Evolutionary conservation across 805 yeast species (phyloP), one percentile per base, ranked within the genome.

Genomic region (Trichomonascus vanleenenianus): DNA sequence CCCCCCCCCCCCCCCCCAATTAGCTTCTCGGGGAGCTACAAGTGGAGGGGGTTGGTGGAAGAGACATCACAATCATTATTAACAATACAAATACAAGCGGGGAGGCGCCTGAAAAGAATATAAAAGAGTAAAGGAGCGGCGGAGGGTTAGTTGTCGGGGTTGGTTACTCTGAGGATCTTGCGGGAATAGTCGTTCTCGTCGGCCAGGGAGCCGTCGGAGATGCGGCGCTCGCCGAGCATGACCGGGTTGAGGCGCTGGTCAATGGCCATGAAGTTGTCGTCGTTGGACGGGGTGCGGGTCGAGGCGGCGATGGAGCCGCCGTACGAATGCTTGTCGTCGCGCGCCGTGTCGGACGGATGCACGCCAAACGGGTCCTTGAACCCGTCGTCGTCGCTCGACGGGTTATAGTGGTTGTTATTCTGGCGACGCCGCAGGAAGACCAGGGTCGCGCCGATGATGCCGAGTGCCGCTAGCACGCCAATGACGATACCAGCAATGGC

Each of bases 141-240:
- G 27, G 27, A 34, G 19, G 16, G 22, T 39, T 39, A 43, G 52
- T 74, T 80, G 61, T 86, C 95, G 1, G 96, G 96, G 58, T 89
- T 89, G 30, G 95, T 89, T 10, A 89, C 95, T 49, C 87, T 81
- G 40, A 89, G 70, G 15, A 85, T 79, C 66, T 86, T 86, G 59
- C 88, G 72, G 42, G 85, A 74, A 64, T 82, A 85, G 61, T 85
- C 93, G 3, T 85, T 78, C 50, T 84, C 94, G 61, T 87, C 94
- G 9, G 94, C 89, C 44, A 89, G 69, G 2, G 91, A 80, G 3
- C 96, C 96, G 56, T 85, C 91, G 56, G 88, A 79, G 50, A 85
- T 72, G 52, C 96, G 71, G 58, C 95, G 78, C 59, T 89, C 78
- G 33, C 94, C 95, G 62, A 84, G 68, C 83, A 84, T 79, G 38